Evolutionary conservation across 2,329 filamentous ascomycete species (phyloP).

Genomic region (Aureobasidium sp.): DNA sequence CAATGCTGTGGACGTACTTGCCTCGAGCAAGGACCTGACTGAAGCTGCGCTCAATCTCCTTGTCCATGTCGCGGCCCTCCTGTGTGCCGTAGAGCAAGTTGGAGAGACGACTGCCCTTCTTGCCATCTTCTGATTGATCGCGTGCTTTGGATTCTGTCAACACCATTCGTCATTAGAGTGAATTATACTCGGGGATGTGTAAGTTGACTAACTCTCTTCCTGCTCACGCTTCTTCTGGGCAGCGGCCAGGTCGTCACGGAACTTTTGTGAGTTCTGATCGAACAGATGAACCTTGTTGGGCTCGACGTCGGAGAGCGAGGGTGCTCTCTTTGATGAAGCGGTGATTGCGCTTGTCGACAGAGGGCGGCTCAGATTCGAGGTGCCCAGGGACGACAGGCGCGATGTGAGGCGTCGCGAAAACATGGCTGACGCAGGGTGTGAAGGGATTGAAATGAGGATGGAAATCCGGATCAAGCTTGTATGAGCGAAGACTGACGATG

Average conservation of each 20-base stretch:
- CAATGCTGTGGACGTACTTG: conserved; percentile 97
- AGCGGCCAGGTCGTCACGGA: conserved; percentile 72
- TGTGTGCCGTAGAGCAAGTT: conserved; percentile 95
- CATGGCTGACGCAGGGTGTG: conserved; percentile 14
- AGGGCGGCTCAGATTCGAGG: conserved; percentile 14
- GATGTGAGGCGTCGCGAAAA: conserved; percentile 20
- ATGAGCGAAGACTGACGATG: not conserved
- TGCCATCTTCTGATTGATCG: conserved; percentile 44
- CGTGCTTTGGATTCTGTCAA: conserved; percentile 7
- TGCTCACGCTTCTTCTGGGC: conserved; percentile 67
- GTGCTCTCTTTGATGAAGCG: conserved; percentile 36
- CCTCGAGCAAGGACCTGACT: conserved; percentile 88
- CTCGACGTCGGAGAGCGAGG: conserved; percentile 80
- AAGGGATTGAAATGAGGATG: not conserved
- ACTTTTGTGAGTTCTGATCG: conserved; percentile 74
- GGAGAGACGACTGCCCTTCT: conserved; percentile 59
- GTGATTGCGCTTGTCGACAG: not conserved
- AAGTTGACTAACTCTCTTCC: conserved; percentile 71
- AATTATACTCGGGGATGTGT: conserved; percentile 26
- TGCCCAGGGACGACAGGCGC: conserved; percentile 16
- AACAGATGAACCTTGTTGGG: conserved; percentile 65
- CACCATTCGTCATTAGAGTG: conserved; percentile 20
- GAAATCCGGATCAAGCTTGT: not conserved
- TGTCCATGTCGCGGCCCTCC: conserved; percentile 87
- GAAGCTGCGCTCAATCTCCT: conserved; percentile 92